A percentile compares a stretch with the other conserved stretches of the same genome.
phyloP scores from a whole-genome alignment of 1,284 basidiomycete genomes.

The Gastroboletus turbinatus region DNA sequence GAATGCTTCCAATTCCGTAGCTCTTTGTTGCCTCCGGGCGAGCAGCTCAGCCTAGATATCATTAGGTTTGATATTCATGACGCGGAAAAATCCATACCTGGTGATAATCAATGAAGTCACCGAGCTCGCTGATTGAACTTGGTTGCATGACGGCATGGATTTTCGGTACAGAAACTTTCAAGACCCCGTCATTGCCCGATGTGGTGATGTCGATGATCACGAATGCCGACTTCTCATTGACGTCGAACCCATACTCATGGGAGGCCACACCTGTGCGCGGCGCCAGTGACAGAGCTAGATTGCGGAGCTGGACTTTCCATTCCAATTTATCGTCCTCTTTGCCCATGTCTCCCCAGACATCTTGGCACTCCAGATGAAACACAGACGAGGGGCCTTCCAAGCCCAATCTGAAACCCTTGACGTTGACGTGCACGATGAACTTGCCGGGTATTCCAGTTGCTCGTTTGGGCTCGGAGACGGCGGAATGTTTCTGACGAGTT shows the following conservation, averaged over 20 bases:
- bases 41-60: constrained; percentile 66
- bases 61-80: constrained; percentile 3
- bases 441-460: constrained; percentile 4
- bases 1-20: constrained; percentile 76
- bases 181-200: constrained; percentile 35
- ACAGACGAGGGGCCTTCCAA: constrained; percentile 70
- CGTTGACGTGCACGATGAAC: constrained; percentile 56
- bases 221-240: constrained; percentile 75
- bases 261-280: constrained; percentile 45
- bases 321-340: constrained; percentile 42
- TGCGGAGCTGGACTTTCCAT: constrained; percentile 68
- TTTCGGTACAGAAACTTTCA: constrained; percentile 64
- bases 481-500: constrained; percentile 45
- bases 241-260: constrained; percentile 45
- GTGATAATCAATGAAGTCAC: constrained; percentile 82
- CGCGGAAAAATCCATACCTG: constrained; percentile 48
- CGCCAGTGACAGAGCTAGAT: constrained; percentile 72
- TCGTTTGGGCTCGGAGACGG: constrained; percentile 19
- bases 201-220: constrained; percentile 70
- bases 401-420: constrained; percentile 77
- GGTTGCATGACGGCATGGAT: constrained; percentile 92
- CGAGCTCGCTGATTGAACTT: constrained; percentile 84
- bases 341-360: constrained; percentile 60
- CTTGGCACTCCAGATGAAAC: constrained; percentile 70
- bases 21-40: constrained; percentile 69